Conservation (phyloP, 208 protist species). For the Lotmaria passim region DNA sequence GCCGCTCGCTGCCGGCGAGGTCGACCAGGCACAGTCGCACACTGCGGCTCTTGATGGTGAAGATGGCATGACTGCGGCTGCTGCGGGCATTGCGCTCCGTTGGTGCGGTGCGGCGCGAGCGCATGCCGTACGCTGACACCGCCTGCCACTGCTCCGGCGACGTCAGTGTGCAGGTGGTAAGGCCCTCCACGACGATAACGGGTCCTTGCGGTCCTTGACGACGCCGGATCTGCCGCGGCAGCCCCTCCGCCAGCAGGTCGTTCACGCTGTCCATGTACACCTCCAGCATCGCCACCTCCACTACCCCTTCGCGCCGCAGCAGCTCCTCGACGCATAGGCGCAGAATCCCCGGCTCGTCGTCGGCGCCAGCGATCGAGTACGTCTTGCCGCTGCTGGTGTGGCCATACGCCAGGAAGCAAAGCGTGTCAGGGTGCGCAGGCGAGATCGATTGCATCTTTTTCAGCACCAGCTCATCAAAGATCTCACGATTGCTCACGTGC, state of each 20-base stretch:
- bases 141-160: slow-evolving; percentile 72
- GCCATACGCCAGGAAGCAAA: slow-evolving; percentile 89
- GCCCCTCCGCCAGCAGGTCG: slow-evolving; percentile 77
- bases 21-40: slow-evolving; percentile 89
- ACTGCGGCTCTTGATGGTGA: slow-evolving; percentile 84
- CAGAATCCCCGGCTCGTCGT: slow-evolving; percentile 70
- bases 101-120: slow-evolving; percentile 74
- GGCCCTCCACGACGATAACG: slow-evolving; percentile 73
- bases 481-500: slow-evolving; percentile 49
- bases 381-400: slow-evolving; percentile 92
- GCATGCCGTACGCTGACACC: slow-evolving; percentile 76
- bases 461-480: slow-evolving; percentile 73
- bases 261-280: slow-evolving; percentile 85
- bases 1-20: slow-evolving; percentile 87
- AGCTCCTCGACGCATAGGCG: slow-evolving; percentile 72
- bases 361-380: slow-evolving; percentile 78
- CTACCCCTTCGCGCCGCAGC: slow-evolving; percentile 68
- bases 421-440: slow-evolving; percentile 68
- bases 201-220: slow-evolving; percentile 31
- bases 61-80: slow-evolving; percentile 93
- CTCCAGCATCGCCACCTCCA: slow-evolving; percentile 89
- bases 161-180: slow-evolving; percentile 69
- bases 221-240: slow-evolving; percentile 57
- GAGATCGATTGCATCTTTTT: slow-evolving; percentile 58
- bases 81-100: slow-evolving; percentile 92